Evolutionary conservation across 305 asterid species (phyloP), one percentile per base, ranked within the genome.

Genomic region (Plantago coronopus): DNA sequence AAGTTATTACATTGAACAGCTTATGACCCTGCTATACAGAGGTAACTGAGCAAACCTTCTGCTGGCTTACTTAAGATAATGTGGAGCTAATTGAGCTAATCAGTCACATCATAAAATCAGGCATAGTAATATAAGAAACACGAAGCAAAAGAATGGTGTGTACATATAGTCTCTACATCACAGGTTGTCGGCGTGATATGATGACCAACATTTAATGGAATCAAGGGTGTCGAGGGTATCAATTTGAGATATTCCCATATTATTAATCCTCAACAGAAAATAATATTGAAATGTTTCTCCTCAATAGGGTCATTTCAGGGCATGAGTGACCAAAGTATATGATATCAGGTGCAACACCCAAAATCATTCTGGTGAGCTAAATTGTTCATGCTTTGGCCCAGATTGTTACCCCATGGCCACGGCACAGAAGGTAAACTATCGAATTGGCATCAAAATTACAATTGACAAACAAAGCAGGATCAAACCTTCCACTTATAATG

Each of bases 401-500:
- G 43, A 38, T 10, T 8, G 40, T 34, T 11, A 2, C 43, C 43
- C 43, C 15, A 11, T n/a, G n/a, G n/a, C n/a, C n/a, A n/a, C n/a
- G n/a, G n/a, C n/a, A n/a, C n/a, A n/a, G n/a, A n/a, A n/a, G n/a
- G n/a, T n/a, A n/a, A n/a, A n/a, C n/a, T n/a, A n/a, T n/a, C 48
- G 40, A 31, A 27, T 23, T 34, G 34, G 21, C 31, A 54, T 34
- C 37, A 34, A 65, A 71, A 59, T 55, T 72, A 54, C 34, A 61
- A 9, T 34, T 54, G 7, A n/a, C 60, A 59, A 48, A 65, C 65
- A 70, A 14, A 66, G 21, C 56, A 67, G 57, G 43, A 60, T 23
- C 70, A 25, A 71, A 89, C 99, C 91, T 88, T 94, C 99, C 99
- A 94, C 69, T 81, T 84, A 74, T 89, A 84, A 67, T 17, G 80